Evolutionary conservation across 2,329 filamentous ascomycete species (phyloP), one percentile per base, ranked within the genome.

Genomic region (Pestalotiopsis sp.): DNA sequence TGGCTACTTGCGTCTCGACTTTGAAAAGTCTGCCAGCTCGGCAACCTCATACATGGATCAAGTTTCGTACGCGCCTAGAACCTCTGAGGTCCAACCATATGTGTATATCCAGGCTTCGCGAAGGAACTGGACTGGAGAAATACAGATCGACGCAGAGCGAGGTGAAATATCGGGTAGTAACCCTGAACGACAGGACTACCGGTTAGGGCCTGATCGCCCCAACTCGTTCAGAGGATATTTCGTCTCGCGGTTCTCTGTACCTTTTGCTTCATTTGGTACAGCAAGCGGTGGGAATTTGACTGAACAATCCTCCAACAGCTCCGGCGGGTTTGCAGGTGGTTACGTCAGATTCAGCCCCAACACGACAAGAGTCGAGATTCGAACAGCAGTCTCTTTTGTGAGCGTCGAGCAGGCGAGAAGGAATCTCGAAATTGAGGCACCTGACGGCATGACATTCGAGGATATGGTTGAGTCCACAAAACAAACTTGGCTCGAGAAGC

Each of bases 331-430:
- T 84, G 6, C 22, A 17, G 61, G 61, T 11, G 82, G 80, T 11
- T 84, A 81, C 67, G 82, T 81, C 17, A 79, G 70, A 11, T 84
- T 85, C 65, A 60, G 64, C 3, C 48, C 70, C 5, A 68, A 71
- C 5, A 73, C 73, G 1, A 73, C 66, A 1, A 69, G 75, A 22
- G 76, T 84, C 1, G 81, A 84, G 68, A 78, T 84, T n/a, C 79
- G 82, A 5, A 84, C 81, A 1, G 82, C 80, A 1, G 76, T 84
- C 5, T 84, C 82, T 0, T 84, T 84, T 66, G 75, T 84, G 60
- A 84, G 82, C 67, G 69, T 84, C 20, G 81, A 82, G 63, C 82
- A 84, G 70, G 82, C 82, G 3, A 77, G 82, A 13, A 78, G 71
- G 82, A 85, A 84, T 64, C 73, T 84, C 1, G 80, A 83, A 4